Percentiles rank a stretch among this genome's conserved stretches.
phyloP scores from a whole-genome alignment of 176 grass and related monocot genomes.

The Lolium rigidum region DNA sequence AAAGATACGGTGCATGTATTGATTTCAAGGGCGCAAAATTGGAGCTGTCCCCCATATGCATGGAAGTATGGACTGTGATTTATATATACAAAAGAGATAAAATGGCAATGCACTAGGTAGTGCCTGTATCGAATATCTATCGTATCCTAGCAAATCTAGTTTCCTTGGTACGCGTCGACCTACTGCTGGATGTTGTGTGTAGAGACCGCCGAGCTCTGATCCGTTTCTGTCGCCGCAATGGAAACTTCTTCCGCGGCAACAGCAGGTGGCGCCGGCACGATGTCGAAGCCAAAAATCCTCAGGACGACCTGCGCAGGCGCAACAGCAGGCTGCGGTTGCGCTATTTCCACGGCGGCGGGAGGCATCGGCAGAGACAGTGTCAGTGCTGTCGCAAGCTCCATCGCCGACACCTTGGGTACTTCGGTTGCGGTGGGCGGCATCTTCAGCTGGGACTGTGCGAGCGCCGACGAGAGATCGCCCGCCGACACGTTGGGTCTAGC shows the following conservation, averaged over 20 bases:
- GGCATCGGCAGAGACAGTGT: background rate
- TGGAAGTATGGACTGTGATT: background rate
- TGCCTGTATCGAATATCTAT: background rate
- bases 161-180: background rate
- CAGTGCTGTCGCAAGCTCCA: no score
- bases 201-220: slow-evolving; percentile 15
- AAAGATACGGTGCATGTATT: background rate
- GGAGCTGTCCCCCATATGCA: background rate
- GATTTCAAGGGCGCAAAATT: background rate
- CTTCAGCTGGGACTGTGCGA: no score
- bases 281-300: slow-evolving; percentile 44
- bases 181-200: background rate
- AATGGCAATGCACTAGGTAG: background rate
- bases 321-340: background rate
- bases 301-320: background rate
- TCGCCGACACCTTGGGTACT: no score
- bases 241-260: background rate
- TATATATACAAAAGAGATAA: background rate
- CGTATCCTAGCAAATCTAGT: background rate
- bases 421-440: no score
- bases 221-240: background rate
- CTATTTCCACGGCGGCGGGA: background rate
- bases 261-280: background rate
- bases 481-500: background rate
- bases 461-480: no score